Evolutionary conservation across 2,329 filamentous ascomycete species (phyloP).

Genomic region (Ophiostoma angusticollis): DNA sequence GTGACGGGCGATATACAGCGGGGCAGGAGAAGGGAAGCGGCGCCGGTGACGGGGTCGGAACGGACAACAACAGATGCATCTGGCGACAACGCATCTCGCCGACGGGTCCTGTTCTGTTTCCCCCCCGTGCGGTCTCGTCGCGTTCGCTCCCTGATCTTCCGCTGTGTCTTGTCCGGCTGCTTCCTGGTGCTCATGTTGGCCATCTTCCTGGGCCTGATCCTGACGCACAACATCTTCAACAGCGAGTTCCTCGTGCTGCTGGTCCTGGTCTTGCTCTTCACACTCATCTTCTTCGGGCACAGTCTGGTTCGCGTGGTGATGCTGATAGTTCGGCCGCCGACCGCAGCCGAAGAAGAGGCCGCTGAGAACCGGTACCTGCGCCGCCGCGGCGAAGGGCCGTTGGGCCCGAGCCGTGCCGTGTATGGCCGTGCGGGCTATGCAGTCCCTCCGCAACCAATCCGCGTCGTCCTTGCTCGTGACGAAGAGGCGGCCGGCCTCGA

Average conservation of each 20-base stretch:
- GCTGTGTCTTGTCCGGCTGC: constrained; percentile 51
- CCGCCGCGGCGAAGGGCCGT: constrained; percentile 12
- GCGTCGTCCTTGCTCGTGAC: constrained; percentile 60
- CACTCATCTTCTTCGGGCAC: constrained; percentile 71
- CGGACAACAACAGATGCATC: too few relatives aligned
- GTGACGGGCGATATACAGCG: too few relatives aligned
- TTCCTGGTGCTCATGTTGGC: constrained; percentile 46
- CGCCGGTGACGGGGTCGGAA: too few relatives aligned
- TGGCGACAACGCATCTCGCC: too few relatives aligned
- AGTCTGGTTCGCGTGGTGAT: constrained; percentile 62
- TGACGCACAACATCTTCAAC: constrained; percentile 49
- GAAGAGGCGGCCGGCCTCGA: constrained; percentile 52
- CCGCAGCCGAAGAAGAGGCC: constrained; percentile 17
- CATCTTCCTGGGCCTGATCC: constrained; percentile 58
- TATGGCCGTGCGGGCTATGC: constrained; percentile 51
- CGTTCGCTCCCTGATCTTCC: constrained; percentile 42
- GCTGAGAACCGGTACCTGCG: constrained; percentile 19
- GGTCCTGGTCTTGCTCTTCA: constrained; percentile 61
- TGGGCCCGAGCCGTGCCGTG: constrained; percentile 26
- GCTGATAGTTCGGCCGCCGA: constrained; percentile 40
- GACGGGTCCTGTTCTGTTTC: constrained; percentile 41
- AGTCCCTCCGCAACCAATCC: constrained; percentile 60
- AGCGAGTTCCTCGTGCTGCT: constrained; percentile 69
- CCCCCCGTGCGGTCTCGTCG: constrained; percentile 41
- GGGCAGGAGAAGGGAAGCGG: too few relatives aligned